phyloP scores from a whole-genome alignment of 495 filamentous ascomycete species.

The Cairneyella variabilis region DNA sequence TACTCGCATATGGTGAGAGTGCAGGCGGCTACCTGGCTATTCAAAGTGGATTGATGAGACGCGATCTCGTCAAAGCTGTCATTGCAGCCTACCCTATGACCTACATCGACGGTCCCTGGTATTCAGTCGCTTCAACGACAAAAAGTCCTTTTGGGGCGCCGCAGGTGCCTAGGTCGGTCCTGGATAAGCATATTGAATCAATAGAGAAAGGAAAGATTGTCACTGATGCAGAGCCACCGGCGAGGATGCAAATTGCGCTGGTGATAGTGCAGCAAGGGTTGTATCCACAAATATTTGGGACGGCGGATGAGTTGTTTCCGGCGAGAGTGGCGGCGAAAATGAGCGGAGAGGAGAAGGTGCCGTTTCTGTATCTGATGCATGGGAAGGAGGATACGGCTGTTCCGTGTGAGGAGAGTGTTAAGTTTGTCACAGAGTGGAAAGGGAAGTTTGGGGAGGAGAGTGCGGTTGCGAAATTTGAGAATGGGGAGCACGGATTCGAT shows the following conservation, averaged over 20 bases:
- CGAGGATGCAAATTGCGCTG: slow-evolving; percentile 4
- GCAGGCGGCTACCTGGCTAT: slow-evolving; percentile 35
- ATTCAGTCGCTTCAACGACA: neutral
- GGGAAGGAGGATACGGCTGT: slow-evolving; percentile 17
- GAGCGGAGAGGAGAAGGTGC: slow-evolving; percentile 6
- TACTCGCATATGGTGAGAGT: slow-evolving; percentile 19
- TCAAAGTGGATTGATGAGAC: slow-evolving; percentile 26
- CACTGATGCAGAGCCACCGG: slow-evolving; percentile 11
- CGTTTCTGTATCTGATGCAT: slow-evolving; percentile 16
- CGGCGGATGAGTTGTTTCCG: slow-evolving; percentile 7
- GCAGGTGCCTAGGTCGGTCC: neutral
- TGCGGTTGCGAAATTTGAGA: slow-evolving; percentile 4
- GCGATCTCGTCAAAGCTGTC: slow-evolving; percentile 10
- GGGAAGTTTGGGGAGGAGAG: slow-evolving; percentile 18
- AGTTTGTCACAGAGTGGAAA: slow-evolving; percentile 9
- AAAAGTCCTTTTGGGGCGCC: slow-evolving; percentile 8
- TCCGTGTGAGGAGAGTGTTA: neutral
- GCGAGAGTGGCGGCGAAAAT: slow-evolving; percentile 6
- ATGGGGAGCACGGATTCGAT: slow-evolving; percentile 23
- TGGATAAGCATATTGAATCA: slow-evolving; percentile 1
- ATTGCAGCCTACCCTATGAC: slow-evolving; percentile 22
- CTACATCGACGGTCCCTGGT: slow-evolving; percentile 7
- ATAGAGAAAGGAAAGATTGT: slow-evolving; percentile 7
- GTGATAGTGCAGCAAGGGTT: slow-evolving; percentile 6
- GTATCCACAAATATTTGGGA: slow-evolving; percentile 7